These are phyloP conservation scores for Sclerotinia borealis DNA, from an alignment of 2,329 filamentous ascomycete genomes.

Conservation along the genomic window DNA sequence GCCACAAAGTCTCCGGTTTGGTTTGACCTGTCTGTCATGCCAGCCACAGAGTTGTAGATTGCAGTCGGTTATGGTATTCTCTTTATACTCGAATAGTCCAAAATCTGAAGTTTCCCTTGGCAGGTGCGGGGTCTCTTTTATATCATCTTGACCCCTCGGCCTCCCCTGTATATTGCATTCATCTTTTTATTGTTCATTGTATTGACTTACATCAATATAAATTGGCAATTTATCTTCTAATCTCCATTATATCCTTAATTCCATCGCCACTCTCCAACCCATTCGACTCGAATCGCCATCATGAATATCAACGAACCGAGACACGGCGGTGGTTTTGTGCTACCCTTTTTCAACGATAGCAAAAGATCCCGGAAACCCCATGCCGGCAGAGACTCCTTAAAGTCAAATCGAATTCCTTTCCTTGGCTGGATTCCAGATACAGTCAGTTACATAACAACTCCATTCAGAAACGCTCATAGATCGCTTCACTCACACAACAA, in stretches of 20 bases:
- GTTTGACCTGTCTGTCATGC: not conserved
- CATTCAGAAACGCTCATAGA: not conserved
- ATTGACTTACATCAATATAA: not conserved
- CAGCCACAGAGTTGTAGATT: not conserved
- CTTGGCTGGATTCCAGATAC: constrained; percentile 18
- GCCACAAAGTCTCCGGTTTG: not conserved
- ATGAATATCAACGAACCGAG: constrained; percentile 27
- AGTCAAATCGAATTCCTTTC: constrained; percentile 19
- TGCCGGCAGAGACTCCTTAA: constrained; percentile 17
- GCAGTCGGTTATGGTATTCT: not conserved
- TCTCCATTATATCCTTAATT: not conserved
- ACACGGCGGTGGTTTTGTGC: constrained; percentile 18
- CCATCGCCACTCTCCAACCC: not conserved
- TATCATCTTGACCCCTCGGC: not conserved
- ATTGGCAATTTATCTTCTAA: not conserved
- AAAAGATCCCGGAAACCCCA: constrained; percentile 9
- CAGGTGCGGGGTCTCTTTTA: not conserved
- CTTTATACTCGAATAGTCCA: not conserved
- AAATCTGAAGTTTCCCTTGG: not conserved
- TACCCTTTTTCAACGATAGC: constrained; percentile 21
- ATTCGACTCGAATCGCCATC: constrained; percentile 10
- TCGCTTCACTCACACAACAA: constrained; percentile 15
- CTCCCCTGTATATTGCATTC: not conserved
- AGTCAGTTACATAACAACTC: constrained; percentile 8
- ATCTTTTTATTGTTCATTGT: not conserved